Evolutionary conservation across 805 yeast genomes (phyloP).

Genomic region (Zygosaccharomyces lentus): DNA sequence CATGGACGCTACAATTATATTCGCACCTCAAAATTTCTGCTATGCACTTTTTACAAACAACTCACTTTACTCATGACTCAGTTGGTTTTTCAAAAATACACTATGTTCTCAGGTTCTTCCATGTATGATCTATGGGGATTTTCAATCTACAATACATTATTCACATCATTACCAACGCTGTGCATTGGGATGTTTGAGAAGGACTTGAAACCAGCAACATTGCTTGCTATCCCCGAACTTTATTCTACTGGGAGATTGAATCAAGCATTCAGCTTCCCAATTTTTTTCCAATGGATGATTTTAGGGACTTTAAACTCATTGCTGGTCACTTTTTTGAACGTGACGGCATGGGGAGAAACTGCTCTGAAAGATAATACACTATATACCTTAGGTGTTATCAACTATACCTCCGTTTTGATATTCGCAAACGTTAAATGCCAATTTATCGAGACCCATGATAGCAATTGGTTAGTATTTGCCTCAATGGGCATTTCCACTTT

Average conservation of each 20-base stretch:
- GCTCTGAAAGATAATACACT: constrained; percentile 70
- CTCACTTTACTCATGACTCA: constrained; percentile 85
- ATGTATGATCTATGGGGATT: constrained; percentile 94
- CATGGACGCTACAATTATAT: constrained; percentile 96
- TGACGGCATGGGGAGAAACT: constrained; percentile 65
- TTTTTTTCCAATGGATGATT: constrained; percentile 75
- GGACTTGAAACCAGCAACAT: constrained; percentile 82
- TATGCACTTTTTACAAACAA: constrained; percentile 94
- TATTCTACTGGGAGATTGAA: constrained; percentile 73
- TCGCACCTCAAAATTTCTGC: constrained; percentile 84
- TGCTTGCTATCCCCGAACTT: constrained; percentile 87
- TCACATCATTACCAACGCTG: constrained; percentile 87
- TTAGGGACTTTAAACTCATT: constrained; percentile 71
- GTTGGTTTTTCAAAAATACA: constrained; percentile 76
- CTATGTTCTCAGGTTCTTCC: constrained; percentile 89
- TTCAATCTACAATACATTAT: constrained; percentile 94
- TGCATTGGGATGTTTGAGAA: constrained; percentile 94
- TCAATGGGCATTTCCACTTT: constrained; percentile 66
- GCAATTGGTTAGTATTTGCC: constrained; percentile 63
- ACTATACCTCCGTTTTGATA: constrained; percentile 67
- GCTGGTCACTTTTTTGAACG: constrained; percentile 61
- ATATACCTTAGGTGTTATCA: constrained; percentile 74
- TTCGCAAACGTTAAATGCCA: constrained; percentile 76
- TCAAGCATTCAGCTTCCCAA: constrained; percentile 63
- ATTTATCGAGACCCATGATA: constrained; percentile 72